phyloP scores from a whole-genome alignment of 768 basidiomycete genomes.

The Cystobasidium ongulense region DNA sequence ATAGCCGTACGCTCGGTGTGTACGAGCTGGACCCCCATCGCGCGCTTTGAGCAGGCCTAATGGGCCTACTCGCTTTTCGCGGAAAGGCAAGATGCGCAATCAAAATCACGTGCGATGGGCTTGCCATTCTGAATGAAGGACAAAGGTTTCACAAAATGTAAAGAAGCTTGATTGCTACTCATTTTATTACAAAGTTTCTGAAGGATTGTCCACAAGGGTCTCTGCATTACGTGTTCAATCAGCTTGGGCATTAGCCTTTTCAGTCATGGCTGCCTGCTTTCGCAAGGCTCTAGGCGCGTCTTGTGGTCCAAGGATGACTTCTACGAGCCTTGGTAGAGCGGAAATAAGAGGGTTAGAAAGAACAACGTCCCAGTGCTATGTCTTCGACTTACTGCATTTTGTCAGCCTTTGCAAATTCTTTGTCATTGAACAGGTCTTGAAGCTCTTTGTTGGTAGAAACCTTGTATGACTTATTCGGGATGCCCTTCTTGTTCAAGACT shows the following conservation, averaged over 20 bases:
- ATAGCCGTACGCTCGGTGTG: neutral
- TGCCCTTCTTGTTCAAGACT: constrained; percentile 45
- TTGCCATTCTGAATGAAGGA: neutral
- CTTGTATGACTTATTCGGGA: constrained; percentile 40
- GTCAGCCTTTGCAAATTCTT: constrained; percentile 56
- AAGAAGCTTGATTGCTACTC: neutral
- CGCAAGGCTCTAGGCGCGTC: constrained; percentile 57
- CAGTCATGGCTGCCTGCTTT: constrained; percentile 36
- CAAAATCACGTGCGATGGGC: neutral
- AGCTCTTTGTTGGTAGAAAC: constrained; percentile 55
- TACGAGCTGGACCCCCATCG: neutral
- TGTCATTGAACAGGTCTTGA: constrained; percentile 58
- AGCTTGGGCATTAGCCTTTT: constrained; percentile 28
- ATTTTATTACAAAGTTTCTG: too few species aligned
- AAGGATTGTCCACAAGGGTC: too few species aligned
- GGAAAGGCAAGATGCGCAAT: neutral
- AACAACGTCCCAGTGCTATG: constrained; percentile 41
- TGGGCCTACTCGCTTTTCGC: neutral
- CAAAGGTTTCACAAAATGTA: neutral
- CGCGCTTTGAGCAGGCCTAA: neutral
- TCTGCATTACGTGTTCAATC: neutral
- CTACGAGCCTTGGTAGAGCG: constrained; percentile 63
- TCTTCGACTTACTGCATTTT: constrained; percentile 49
- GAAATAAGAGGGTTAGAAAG: neutral
- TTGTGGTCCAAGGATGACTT: constrained; percentile 63